Base-by-base conservation (phyloP, 2,329 filamentous ascomycete species). In the Talaromyces sp. region DNA sequence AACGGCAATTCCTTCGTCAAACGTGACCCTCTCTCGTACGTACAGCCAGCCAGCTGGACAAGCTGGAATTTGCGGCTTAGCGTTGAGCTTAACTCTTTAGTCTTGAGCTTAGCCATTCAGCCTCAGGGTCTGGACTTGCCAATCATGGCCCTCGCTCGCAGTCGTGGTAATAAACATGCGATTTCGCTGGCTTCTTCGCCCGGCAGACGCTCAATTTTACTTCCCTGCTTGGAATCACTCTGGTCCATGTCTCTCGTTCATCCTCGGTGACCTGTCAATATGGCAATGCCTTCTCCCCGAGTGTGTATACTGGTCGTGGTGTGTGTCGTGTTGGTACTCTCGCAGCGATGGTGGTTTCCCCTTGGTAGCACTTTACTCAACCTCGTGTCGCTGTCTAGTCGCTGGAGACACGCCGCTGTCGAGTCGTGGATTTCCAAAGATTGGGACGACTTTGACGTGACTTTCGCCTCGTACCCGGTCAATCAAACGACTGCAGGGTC, bases 371-470 rank as follows among this genome's bases (percentile, higher is more conserved):
- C 59, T 18, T 18, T 62, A 12, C 7, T 42, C 48, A 62, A 62
- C 23, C 63, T 65, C 28, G 60, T 52, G 25, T 28, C 57, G 5
- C 63, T 65, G 11, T 57, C 63, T 0, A 48, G n/a, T 59, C 60
- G 63, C 14, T 65, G 63, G 63, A 50, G 33, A n/a, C 21, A 59
- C 18, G 46, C 52, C 14, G 35, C 63, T 16, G 23, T 23, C 3
- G 31, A 52, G 5, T 62, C 63, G 8, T 50, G 35, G 8, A 63
- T 65, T 23, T 60, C 63, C 0, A 55, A 60, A 5, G 56, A 63
- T 11, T 57, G 39, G 5, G 63, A 65, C 48, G 23, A 54, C 31
- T 65, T 65, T 12, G 63, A 65, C 21, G 39, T 65, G 46, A 65
- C 60, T 1, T 65, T 65, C 39, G 46, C 56, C 3, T 28, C 56